Conservation (phyloP, 1,284 basidiomycete species). For the Heterobasidion parviporum region DNA sequence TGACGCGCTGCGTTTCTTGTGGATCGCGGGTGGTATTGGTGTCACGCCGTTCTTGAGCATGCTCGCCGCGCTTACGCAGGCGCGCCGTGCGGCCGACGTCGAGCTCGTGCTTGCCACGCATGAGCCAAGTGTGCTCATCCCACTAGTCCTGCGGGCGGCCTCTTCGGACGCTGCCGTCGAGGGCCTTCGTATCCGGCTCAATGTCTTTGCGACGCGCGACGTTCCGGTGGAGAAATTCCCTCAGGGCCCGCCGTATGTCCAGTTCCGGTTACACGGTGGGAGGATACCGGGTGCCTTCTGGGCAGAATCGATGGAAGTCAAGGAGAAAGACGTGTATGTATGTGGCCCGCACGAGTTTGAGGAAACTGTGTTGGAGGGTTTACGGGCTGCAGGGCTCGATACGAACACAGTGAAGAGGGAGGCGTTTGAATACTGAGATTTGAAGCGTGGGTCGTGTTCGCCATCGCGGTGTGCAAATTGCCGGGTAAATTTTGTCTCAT, state of each 20-base stretch:
- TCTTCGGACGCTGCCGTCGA: conserved; percentile 1
- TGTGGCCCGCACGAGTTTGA: conserved; percentile 15
- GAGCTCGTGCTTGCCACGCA: conserved; percentile 37
- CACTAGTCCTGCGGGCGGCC: conserved; percentile 24
- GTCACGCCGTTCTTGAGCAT: conserved; percentile 51
- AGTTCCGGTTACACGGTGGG: conserved; percentile 6
- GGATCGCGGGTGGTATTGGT: conserved; percentile 52
- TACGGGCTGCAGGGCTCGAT: conserved; percentile 22
- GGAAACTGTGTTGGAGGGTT: conserved; percentile 10
- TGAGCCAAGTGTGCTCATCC: conserved; percentile 38
- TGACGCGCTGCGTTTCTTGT: conserved; percentile 24
- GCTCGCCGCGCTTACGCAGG: conserved; percentile 24
- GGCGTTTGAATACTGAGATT: conserved; percentile 28
- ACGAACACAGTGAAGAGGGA: conserved; percentile 22
- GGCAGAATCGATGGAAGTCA: conserved; percentile 2
- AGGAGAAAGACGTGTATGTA: conserved; percentile 10
- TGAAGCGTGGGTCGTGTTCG: too few species aligned
- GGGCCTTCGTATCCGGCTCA: conserved; percentile 15
- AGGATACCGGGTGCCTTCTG: conserved; percentile 7
- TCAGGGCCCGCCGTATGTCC: not conserved
- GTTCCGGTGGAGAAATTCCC: conserved; percentile 5
- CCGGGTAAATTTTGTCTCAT: too few species aligned
- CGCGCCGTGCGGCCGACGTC: conserved; percentile 23
- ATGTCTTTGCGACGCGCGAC: conserved; percentile 16
- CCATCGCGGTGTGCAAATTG: too few species aligned